Conservation (phyloP, 78 protist species). For the Salpingoeca rosetta region DNA sequence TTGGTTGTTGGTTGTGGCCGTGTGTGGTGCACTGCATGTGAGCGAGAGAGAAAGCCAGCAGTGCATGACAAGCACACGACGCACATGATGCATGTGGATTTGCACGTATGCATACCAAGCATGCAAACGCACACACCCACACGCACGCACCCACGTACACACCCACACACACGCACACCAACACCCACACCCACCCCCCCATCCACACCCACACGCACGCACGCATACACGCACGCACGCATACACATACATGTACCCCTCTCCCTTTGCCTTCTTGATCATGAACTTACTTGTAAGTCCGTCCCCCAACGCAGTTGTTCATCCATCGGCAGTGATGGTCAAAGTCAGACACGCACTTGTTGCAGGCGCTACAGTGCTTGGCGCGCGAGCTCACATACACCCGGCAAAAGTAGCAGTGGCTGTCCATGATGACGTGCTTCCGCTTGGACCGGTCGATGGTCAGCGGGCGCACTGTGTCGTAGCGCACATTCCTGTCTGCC, state of each 20-base stretch:
- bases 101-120: not conserved
- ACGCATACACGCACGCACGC: conserved; percentile 5
- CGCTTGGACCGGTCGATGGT: not conserved
- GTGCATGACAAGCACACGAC: no score
- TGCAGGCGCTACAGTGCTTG: conserved; percentile 49
- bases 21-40: no score
- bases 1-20: no score
- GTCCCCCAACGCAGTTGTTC: conserved; percentile 53
- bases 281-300: conserved; percentile 37
- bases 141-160: not conserved
- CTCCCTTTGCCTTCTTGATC: no score
- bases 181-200: not conserved
- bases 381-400: not conserved
- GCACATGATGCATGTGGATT: no score
- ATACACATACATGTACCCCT: no score
- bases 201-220: not conserved
- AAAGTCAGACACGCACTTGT: conserved; percentile 25
- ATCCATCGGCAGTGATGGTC: conserved; percentile 70
- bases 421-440: not conserved
- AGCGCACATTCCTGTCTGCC: not conserved
- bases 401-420: not conserved
- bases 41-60: no score
- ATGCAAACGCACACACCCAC: not conserved
- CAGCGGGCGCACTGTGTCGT: not conserved
- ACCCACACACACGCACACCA: not conserved